Conservation (phyloP, 805 yeast genomes). For the Nakazawaea ishiwadae region DNA sequence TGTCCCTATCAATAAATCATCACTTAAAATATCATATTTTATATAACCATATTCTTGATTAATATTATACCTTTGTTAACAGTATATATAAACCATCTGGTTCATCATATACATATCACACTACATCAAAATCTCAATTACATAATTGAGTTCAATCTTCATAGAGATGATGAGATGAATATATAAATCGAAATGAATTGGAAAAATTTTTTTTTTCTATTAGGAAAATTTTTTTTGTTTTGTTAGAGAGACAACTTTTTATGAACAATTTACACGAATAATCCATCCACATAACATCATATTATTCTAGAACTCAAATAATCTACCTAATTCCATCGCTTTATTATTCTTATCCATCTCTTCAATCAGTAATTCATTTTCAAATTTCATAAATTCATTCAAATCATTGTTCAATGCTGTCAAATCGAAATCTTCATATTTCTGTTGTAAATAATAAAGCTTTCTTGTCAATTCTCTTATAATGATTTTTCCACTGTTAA, state of each 20-base stretch:
- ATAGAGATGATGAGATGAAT: too few relatives aligned
- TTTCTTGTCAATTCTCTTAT: constrained; percentile 1
- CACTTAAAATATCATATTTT: constrained; percentile 2
- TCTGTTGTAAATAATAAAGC: constrained; percentile 1
- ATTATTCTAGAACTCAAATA: constrained; percentile 5
- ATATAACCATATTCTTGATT: not conserved
- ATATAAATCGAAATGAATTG: too few relatives aligned
- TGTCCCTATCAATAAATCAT: constrained; percentile 17
- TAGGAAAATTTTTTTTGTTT: too few relatives aligned
- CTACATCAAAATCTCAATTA: too few relatives aligned
- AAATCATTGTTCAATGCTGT: not conserved
- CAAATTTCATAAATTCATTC: not conserved
- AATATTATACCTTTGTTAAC: too few relatives aligned
- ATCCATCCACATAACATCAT: too few relatives aligned
- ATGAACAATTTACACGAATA: not conserved
- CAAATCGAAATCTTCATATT: constrained; percentile 8
- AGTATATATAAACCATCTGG: too few relatives aligned
- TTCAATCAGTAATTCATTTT: not conserved
- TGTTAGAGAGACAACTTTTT: not conserved
- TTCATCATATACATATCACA: too few relatives aligned
- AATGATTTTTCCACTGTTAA: not conserved
- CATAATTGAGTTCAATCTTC: too few relatives aligned
- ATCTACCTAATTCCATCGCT: constrained; percentile 1
- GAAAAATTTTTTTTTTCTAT: too few relatives aligned
- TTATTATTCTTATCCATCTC: not conserved